Base-by-base conservation (phyloP, 306 rosid genomes). In the Begonia masoniana region DNA sequence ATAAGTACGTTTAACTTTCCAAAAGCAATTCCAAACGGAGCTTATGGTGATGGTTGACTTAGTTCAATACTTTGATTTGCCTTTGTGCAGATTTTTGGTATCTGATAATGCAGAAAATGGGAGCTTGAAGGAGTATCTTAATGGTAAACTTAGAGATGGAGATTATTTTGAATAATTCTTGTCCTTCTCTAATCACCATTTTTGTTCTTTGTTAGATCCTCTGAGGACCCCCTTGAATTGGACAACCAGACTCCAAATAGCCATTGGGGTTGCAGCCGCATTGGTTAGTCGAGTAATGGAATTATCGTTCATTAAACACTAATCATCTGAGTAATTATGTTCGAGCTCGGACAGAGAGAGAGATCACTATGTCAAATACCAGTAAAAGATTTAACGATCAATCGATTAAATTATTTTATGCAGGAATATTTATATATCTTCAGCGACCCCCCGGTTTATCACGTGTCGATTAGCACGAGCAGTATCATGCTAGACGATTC, bases 381-480 rank as follows among this genome's bases (percentile, higher is more conserved):
- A 2, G 24, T 3, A 21, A 21, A 21, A 21, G 0, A 31, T 31
- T 31, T 31, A 31, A 31, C 39, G 7, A 31, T 31, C 7, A 31
- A 31, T 31, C 9, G 1, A 7, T 31, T 31, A 3, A 3, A 31
- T 31, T 31, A 6, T 31, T 31, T 7, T 31, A 41, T 67, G 80
- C 85, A 89, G 95, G 94, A 89, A 54, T 89, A 89, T 68, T 78
- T 89, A 74, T 75, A 82, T 76, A 80, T 78, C 55, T 89, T 89
- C 79, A 78, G 64, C 60, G 91, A 89, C 41, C 95, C 82, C 14
- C 95, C 89, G 5, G 72, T 71, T 59, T 78, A 72, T 61, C 83
- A 80, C 43, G 87, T 89, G 64, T 80, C 95, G 63, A 76, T 89
- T 58, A 73, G 67, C 80, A 76, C 97, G 13, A 69, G 83, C 81